A percentile compares a stretch with the other conserved stretches of the same genome.
These are phyloP conservation scores for Nemania diffusa DNA, from an alignment of 2,329 filamentous ascomycete species.

Conservation along the genomic window DNA sequence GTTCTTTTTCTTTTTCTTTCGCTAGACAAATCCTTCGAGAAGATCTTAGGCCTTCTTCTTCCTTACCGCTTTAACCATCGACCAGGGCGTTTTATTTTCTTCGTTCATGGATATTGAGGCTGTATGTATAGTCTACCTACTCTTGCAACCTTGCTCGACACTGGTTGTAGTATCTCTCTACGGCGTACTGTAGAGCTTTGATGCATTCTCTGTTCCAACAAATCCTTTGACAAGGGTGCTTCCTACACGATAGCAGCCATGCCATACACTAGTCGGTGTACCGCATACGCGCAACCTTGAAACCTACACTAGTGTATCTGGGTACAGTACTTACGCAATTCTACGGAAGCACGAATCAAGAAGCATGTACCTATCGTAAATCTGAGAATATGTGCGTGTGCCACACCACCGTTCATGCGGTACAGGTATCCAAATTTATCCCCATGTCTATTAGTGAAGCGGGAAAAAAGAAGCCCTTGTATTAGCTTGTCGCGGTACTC, in stretches of 20 bases:
- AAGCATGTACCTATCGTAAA: not conserved
- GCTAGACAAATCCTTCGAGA: slow-evolving; percentile 26
- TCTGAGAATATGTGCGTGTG: not conserved
- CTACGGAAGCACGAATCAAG: not conserved
- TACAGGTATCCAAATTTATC: not conserved
- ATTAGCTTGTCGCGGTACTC: not conserved
- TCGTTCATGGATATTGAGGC: not conserved
- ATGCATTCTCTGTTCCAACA: not conserved
- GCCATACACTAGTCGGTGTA: not conserved
- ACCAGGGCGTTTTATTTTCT: not conserved
- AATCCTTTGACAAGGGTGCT: slow-evolving; percentile 11
- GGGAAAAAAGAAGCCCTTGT: not conserved
- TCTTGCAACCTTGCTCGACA: not conserved
- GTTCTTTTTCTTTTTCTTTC: slow-evolving; percentile 18
- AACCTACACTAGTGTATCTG: not conserved
- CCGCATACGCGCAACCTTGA: not conserved
- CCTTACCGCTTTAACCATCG: not conserved
- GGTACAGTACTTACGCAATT: not conserved
- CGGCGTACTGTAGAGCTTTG: not conserved
- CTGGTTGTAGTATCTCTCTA: not conserved
- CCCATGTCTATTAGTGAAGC: not conserved
- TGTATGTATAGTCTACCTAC: not conserved
- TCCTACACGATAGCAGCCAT: slow-evolving; percentile 1
- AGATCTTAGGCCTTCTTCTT: not conserved
- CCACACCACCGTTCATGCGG: not conserved